phyloP scores from a whole-genome alignment of 2,329 filamentous ascomycete genomes.

The Trichoderma atroviride region DNA sequence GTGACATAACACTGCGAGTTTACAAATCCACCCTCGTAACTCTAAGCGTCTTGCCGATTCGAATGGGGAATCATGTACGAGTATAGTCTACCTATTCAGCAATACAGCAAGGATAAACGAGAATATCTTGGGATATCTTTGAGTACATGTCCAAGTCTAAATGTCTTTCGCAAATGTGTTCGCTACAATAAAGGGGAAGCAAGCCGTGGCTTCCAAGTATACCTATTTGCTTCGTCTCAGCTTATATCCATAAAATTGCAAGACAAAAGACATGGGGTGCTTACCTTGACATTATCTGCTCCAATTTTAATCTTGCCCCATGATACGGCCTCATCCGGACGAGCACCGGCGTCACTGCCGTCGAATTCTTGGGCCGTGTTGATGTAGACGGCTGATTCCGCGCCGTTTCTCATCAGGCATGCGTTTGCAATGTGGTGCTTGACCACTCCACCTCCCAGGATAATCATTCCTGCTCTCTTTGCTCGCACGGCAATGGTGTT shows the following conservation, averaged over 20 bases:
- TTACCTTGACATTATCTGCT: conserved; percentile 85
- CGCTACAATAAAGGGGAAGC: conserved; percentile 68
- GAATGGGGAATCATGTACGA: background rate
- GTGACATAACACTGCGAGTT: background rate
- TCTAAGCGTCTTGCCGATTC: no score
- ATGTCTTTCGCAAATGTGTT: conserved; percentile 65
- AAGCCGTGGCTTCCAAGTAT: conserved; percentile 65
- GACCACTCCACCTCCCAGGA: conserved; percentile 90
- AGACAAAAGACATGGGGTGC: conserved; percentile 26
- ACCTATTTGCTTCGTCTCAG: conserved; percentile 46
- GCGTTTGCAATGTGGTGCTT: conserved; percentile 99
- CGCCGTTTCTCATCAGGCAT: conserved; percentile 95
- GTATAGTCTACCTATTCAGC: background rate
- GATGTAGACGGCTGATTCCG: conserved; percentile 95
- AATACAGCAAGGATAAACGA: background rate
- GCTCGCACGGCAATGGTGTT: conserved; percentile 90
- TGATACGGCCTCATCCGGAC: conserved; percentile 94
- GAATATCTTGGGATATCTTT: conserved; percentile 1
- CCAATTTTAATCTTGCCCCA: conserved; percentile 97
- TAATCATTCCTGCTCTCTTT: conserved; percentile 89
- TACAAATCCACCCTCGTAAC: background rate
- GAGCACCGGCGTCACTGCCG: conserved; percentile 90
- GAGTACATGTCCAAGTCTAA: conserved; percentile 28
- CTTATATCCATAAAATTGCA: background rate
- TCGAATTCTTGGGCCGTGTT: conserved; percentile 98